Evolutionary conservation across 345 rosid species (phyloP).

Genomic region (Diplotaxis tenuifolia): DNA sequence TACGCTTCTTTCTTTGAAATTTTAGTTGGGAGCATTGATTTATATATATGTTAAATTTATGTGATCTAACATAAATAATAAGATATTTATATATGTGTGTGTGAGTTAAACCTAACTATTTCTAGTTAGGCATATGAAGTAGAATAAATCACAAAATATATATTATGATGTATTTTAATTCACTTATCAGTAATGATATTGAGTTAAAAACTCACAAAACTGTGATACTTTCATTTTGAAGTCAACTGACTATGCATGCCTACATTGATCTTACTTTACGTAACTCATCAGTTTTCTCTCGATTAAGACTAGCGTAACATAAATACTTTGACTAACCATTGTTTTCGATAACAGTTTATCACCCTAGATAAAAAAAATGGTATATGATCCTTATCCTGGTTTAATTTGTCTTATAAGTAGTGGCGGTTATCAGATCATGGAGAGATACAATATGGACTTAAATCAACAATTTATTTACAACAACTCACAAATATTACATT

Average conservation of each 20-base stretch:
- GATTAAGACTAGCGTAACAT: neutral
- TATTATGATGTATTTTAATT: neutral
- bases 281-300: neutral
- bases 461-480: neutral
- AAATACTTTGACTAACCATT: neutral
- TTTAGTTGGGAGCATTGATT: no score
- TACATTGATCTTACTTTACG: neutral
- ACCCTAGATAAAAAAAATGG: neutral
- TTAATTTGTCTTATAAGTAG: neutral
- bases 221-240: neutral
- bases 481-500: neutral
- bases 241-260: neutral
- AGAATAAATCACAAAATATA: neutral
- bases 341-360: neutral
- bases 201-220: neutral
- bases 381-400: neutral
- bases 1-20: neutral
- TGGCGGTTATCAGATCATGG: neutral
- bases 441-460: neutral
- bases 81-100: neutral
- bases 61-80: neutral
- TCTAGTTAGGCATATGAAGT: neutral
- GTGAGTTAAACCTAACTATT: neutral
- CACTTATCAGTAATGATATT: neutral
- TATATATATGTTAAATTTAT: neutral